A percentile compares a stretch with the other conserved stretches of the same genome.
Evolutionary conservation across 225 moss, liverwort and hornwort genomes (phyloP).

Genomic region (Sphagnum tenellum): DNA sequence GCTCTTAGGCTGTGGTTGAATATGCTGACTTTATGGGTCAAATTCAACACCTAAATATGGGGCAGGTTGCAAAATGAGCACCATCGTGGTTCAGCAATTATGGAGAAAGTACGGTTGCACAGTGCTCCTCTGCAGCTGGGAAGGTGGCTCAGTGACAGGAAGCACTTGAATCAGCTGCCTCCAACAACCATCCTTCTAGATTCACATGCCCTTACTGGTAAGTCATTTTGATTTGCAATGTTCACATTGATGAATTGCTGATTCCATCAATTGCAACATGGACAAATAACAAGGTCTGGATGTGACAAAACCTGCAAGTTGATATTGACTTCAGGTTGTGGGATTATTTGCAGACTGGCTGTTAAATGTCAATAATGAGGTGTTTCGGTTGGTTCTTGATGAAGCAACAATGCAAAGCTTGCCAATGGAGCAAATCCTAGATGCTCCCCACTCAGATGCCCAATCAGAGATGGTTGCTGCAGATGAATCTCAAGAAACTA

Average conservation of each 20-base stretch:
- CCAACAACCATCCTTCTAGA: constrained; percentile 26
- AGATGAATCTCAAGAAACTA: too few species aligned
- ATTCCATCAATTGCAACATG: neutral
- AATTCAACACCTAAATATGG: neutral
- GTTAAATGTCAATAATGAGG: constrained; percentile 22
- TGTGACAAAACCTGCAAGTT: neutral
- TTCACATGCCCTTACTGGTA: constrained; percentile 9
- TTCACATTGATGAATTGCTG: neutral
- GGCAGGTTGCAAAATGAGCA: constrained; percentile 20
- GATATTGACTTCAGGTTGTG: neutral
- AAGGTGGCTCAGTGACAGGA: constrained; percentile 29
- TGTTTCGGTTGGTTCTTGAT: constrained; percentile 23
- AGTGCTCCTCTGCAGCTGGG: constrained; percentile 26
- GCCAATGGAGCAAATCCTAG: too few species aligned
- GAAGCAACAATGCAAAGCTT: constrained; percentile 13
- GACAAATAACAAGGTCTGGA: neutral
- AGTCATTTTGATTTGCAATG: neutral
- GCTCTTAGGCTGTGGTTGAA: neutral
- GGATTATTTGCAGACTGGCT: constrained; percentile 19
- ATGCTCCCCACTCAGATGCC: too few species aligned
- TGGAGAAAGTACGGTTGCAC: constrained; percentile 23
- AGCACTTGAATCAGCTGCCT: constrained; percentile 24
- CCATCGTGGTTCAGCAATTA: constrained; percentile 30
- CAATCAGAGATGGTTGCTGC: too few species aligned
- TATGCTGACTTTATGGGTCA: neutral